These are phyloP conservation scores for Scleroderma citrinum DNA, from an alignment of 768 basidiomycete species.

Conservation along the genomic window DNA sequence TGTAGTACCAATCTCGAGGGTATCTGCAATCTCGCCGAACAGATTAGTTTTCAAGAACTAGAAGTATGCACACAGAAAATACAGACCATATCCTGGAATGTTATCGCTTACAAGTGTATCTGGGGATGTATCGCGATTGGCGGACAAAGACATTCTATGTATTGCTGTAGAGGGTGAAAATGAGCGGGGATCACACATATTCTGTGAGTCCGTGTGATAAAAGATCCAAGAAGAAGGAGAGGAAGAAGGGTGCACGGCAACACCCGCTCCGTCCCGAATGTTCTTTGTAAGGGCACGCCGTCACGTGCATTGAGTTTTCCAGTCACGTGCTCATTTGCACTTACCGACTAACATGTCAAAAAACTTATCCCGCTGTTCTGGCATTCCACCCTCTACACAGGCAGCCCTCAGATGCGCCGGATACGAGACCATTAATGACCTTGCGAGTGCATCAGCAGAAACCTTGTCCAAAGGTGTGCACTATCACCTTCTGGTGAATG, in stretches of 20 bases:
- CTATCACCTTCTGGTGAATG: background rate
- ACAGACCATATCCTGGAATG: slow-evolving; percentile 26
- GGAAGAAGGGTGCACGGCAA: slow-evolving; percentile 25
- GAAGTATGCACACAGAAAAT: background rate
- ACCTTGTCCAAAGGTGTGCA: slow-evolving; percentile 44
- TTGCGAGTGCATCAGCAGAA: slow-evolving; percentile 39
- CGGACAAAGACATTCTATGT: slow-evolving; percentile 9
- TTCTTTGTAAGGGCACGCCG: slow-evolving; percentile 27
- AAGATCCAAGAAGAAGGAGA: slow-evolving; percentile 13
- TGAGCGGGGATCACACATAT: slow-evolving; percentile 12
- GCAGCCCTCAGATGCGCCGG: slow-evolving; percentile 45
- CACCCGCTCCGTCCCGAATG: slow-evolving; percentile 3
- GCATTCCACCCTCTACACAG: slow-evolving; percentile 41
- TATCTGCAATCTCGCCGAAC: background rate
- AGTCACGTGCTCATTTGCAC: background rate
- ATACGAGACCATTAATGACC: slow-evolving; percentile 53
- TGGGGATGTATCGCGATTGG: slow-evolving; percentile 30
- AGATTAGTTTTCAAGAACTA: background rate
- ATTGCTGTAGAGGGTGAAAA: slow-evolving; percentile 7
- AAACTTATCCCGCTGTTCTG: slow-evolving; percentile 40
- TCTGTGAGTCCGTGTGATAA: background rate
- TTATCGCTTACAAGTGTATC: slow-evolving; percentile 40
- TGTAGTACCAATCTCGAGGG: background rate
- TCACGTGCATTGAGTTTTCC: slow-evolving; percentile 23
- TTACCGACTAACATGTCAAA: slow-evolving; percentile 28